phyloP scores from a whole-genome alignment of 139 green algal genomes.

The Haematococcus lacustris region DNA sequence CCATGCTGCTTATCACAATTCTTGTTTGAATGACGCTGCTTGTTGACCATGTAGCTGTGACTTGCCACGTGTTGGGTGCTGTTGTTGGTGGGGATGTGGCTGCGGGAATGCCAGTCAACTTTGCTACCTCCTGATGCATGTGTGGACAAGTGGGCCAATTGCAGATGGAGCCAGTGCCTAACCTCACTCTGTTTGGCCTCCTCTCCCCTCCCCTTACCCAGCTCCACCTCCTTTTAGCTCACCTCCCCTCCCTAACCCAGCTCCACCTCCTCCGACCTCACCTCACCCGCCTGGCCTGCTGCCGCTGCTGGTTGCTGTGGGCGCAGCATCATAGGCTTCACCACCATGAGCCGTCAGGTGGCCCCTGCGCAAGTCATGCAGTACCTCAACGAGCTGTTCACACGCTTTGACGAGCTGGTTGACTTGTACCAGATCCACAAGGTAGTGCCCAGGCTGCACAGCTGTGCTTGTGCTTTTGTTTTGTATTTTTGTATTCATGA shows the following conservation, averaged over 20 bases:
- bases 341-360: conserved; percentile 15
- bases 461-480: background rate
- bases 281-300: background rate
- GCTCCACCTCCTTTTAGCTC: too few relatives aligned
- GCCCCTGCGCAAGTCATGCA: conserved; percentile 9
- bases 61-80: background rate
- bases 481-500: background rate
- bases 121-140: background rate
- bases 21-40: background rate
- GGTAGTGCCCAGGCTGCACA: background rate
- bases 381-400: conserved; percentile 19
- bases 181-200: too few relatives aligned
- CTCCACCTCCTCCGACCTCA: too few relatives aligned
- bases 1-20: too few relatives aligned
- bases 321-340: conserved; percentile 13
- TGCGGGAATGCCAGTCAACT: background rate
- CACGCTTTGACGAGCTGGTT: conserved; percentile 16
- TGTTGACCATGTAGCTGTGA: background rate
- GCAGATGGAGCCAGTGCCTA: background rate
- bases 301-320: background rate
- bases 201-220: too few relatives aligned
- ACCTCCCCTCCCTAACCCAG: too few relatives aligned
- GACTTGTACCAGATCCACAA: conserved; percentile 14
- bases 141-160: too few relatives aligned
- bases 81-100: background rate